Evolutionary conservation across 2,329 filamentous ascomycete genomes (phyloP).

Genomic region (Fusarium aywerte): DNA sequence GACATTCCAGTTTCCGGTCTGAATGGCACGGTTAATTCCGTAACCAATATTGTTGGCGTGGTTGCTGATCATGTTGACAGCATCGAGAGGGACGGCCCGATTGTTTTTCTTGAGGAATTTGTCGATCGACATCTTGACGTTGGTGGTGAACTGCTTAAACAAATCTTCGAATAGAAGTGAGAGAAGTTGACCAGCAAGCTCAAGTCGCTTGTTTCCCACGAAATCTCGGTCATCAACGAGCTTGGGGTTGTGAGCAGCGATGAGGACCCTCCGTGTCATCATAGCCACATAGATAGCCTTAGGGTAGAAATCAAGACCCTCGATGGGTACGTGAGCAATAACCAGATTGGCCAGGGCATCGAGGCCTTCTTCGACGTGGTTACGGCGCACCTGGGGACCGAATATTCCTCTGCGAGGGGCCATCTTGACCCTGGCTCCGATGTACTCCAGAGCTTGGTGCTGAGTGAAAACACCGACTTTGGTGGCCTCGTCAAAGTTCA

Average conservation of each 20-base stretch:
- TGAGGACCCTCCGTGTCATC: slow-evolving; percentile 95
- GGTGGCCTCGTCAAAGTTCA: slow-evolving; percentile 93
- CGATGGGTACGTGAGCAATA: slow-evolving; percentile 92
- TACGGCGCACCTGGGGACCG: slow-evolving; percentile 71
- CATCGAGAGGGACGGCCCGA: slow-evolving; percentile 87
- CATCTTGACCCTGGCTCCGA: slow-evolving; percentile 88
- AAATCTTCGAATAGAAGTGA: slow-evolving; percentile 96
- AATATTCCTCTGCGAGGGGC: slow-evolving; percentile 72
- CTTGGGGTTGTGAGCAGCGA: slow-evolving; percentile 89
- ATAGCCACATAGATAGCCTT: slow-evolving; percentile 96
- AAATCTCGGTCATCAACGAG: slow-evolving; percentile 97
- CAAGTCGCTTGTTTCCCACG: slow-evolving; percentile 95
- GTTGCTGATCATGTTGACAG: slow-evolving; percentile 82
- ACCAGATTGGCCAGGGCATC: slow-evolving; percentile 93
- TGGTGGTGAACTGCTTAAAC: slow-evolving; percentile 93
- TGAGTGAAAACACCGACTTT: slow-evolving; percentile 89
- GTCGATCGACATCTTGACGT: slow-evolving; percentile 93
- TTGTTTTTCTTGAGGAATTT: slow-evolving; percentile 96
- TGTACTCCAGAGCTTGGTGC: slow-evolving; percentile 93
- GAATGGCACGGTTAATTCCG: slow-evolving; percentile 95
- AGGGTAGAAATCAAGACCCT: slow-evolving; percentile 93
- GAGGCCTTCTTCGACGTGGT: slow-evolving; percentile 89
- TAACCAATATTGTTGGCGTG: slow-evolving; percentile 89
- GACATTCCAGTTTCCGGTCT: slow-evolving; percentile 96
- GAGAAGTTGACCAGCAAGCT: slow-evolving; percentile 92